A percentile compares a stretch with the other conserved stretches of the same genome.
Conservation (phyloP, 495 filamentous ascomycete species). For the Xylaria venustula region DNA sequence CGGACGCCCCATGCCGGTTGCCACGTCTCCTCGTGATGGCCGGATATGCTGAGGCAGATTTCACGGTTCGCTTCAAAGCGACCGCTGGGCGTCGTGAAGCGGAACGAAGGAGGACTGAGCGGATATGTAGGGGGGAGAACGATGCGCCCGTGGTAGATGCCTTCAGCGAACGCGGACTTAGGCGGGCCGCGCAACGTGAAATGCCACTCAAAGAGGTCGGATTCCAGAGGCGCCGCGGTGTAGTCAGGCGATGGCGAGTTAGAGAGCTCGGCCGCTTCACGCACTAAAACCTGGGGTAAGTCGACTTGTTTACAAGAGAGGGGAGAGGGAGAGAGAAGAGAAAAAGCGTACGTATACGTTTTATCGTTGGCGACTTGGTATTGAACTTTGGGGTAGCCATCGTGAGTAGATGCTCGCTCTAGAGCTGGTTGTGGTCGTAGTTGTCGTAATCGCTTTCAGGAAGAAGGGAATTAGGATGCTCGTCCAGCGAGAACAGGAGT, state of each 20-base stretch:
- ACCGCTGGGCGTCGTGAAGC: conserved; percentile 88
- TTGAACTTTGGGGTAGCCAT: conserved; percentile 56
- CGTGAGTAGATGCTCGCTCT: not conserved
- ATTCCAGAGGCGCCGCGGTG: conserved; percentile 75
- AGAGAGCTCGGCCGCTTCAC: conserved; percentile 83
- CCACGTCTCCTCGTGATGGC: conserved; percentile 97
- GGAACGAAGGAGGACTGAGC: conserved; percentile 84
- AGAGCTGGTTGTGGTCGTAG: too few relatives aligned
- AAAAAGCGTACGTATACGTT: conserved; percentile 62
- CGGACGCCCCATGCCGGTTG: conserved; percentile 96
- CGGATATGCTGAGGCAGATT: conserved; percentile 90
- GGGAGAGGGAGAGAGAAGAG: conserved; percentile 2
- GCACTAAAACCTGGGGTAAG: conserved; percentile 50
- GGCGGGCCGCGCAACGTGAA: conserved; percentile 95
- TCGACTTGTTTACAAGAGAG: conserved; percentile 19
- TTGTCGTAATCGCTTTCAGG: too few relatives aligned
- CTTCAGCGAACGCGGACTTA: conserved; percentile 68
- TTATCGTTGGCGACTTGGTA: conserved; percentile 76
- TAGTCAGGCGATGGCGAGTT: conserved; percentile 75
- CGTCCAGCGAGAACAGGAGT: too few relatives aligned
- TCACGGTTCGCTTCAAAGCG: conserved; percentile 96
- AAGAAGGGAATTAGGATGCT: not conserved
- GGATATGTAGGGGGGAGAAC: conserved; percentile 86
- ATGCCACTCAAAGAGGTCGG: conserved; percentile 98
- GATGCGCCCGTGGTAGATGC: conserved; percentile 96